Evolutionary conservation across 345 rosid genomes (phyloP).

Genomic region (Brassica cretica): DNA sequence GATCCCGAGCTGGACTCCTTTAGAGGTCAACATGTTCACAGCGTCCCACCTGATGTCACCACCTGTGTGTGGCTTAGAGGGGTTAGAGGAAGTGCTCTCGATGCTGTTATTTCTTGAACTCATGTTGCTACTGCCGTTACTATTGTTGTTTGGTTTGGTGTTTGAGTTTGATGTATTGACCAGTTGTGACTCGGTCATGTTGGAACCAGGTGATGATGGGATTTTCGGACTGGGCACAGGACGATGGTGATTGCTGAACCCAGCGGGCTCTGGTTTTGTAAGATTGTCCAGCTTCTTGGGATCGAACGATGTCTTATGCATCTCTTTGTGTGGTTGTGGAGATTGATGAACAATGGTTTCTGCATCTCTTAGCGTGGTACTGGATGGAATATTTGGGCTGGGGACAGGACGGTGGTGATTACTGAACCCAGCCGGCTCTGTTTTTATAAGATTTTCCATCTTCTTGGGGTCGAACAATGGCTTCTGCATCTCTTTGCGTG

Average conservation of each 20-base stretch:
- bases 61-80: conserved; percentile 83
- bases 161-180: conserved; percentile 18
- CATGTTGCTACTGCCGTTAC: conserved; percentile 32
- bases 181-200: conserved; percentile 19
- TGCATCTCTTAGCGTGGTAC: background rate
- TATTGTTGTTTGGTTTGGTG: conserved; percentile 23
- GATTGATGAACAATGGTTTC: conserved; percentile 18
- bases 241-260: conserved; percentile 36
- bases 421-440: conserved; percentile 22
- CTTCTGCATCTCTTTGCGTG: conserved; percentile 42
- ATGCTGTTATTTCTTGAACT: conserved; percentile 59
- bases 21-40: conserved; percentile 48
- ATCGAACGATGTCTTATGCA: conserved; percentile 41
- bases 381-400: conserved; percentile 34
- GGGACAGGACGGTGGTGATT: conserved; percentile 39
- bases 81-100: conserved; percentile 59
- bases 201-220: conserved; percentile 29
- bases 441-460: conserved; percentile 47
- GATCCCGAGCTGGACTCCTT: conserved; percentile 58
- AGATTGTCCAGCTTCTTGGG: conserved; percentile 49
- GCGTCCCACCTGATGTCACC: conserved; percentile 92
- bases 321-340: conserved; percentile 44
- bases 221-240: conserved; percentile 7
- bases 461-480: conserved; percentile 44
- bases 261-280: conserved; percentile 32